These are phyloP conservation scores for Clohesyomyces aquaticus DNA, from an alignment of 495 filamentous ascomycete genomes.

Conservation along the genomic window DNA sequence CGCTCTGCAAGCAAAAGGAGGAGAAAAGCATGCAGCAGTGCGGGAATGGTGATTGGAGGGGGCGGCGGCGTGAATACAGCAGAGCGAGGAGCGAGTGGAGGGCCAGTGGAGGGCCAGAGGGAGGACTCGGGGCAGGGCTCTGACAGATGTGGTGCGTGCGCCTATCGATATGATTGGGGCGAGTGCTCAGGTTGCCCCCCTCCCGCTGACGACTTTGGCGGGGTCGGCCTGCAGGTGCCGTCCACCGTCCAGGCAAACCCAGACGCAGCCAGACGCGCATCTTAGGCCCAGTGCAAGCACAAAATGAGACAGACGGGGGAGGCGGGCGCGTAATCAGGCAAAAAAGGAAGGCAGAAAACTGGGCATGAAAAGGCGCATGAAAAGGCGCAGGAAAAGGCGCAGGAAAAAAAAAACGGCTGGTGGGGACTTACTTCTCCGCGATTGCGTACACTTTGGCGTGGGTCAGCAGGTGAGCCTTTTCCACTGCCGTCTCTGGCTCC, in stretches of 20 bases:
- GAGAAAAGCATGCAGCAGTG: neutral
- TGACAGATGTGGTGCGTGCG: neutral
- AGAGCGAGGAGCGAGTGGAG: neutral
- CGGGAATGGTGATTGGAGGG: slow-evolving; percentile 11
- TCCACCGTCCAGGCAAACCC: neutral
- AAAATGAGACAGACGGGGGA: slow-evolving; percentile 6
- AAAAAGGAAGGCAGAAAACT: neutral
- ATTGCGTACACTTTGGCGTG: slow-evolving; percentile 51
- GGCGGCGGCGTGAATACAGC: neutral
- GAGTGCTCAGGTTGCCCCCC: no score
- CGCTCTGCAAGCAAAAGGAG: slow-evolving; percentile 18
- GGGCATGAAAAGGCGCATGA: neutral
- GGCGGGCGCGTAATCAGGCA: neutral
- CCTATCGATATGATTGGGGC: neutral
- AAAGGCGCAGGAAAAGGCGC: neutral
- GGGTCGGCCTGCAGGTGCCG: slow-evolving; percentile 1
- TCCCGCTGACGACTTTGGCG: neutral
- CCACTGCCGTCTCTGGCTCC: slow-evolving; percentile 23
- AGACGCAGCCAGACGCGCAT: slow-evolving; percentile 1
- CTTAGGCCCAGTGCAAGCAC: no score
- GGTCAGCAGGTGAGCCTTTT: slow-evolving; percentile 41
- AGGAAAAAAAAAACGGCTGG: neutral
- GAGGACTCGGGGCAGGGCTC: neutral
- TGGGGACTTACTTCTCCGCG: slow-evolving; percentile 47
- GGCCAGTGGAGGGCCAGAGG: no score